phyloP scores from a whole-genome alignment of 805 yeast genomes.

The Wickerhamiella dianesei region DNA sequence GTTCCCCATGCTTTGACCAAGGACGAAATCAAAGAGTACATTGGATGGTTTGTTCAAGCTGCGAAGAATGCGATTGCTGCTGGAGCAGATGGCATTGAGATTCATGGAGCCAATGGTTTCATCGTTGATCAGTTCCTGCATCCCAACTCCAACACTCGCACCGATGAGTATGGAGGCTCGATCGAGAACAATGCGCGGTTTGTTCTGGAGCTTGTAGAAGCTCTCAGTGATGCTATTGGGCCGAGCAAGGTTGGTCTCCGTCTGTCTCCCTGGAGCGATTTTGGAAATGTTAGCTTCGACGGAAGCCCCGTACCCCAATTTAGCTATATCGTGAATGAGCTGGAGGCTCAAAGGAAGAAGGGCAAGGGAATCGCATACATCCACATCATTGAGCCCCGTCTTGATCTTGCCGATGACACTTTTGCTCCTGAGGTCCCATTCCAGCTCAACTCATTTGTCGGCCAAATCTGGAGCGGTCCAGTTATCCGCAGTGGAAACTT shows the following conservation, averaged over 20 bases:
- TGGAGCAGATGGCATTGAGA: conserved; percentile 51
- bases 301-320: not conserved
- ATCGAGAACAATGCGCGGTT: conserved; percentile 45
- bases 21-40: conserved; percentile 31
- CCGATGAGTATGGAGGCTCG: conserved; percentile 51
- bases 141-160: conserved; percentile 36
- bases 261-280: conserved; percentile 28
- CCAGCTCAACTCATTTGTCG: conserved; percentile 14
- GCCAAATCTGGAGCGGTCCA: conserved; percentile 18
- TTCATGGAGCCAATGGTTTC: conserved; percentile 56
- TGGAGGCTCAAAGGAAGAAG: not conserved
- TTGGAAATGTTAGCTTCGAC: not conserved
- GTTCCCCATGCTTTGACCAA: conserved; percentile 26
- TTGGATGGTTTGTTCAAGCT: conserved; percentile 32
- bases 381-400: conserved; percentile 36
- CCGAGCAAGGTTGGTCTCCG: conserved; percentile 27
- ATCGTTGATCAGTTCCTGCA: conserved; percentile 37
- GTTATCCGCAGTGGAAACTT: conserved; percentile 17
- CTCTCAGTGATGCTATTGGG: conserved; percentile 27
- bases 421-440: conserved; percentile 1
- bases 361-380: conserved; percentile 30
- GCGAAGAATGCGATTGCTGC: conserved; percentile 40
- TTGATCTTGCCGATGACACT: conserved; percentile 8
- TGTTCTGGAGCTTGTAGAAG: conserved; percentile 35
- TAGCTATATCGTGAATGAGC: not conserved